These are phyloP conservation scores for Coemansia sp. DNA, from an alignment of 192 early-diverging fungal genomes.

Conservation along the genomic window DNA sequence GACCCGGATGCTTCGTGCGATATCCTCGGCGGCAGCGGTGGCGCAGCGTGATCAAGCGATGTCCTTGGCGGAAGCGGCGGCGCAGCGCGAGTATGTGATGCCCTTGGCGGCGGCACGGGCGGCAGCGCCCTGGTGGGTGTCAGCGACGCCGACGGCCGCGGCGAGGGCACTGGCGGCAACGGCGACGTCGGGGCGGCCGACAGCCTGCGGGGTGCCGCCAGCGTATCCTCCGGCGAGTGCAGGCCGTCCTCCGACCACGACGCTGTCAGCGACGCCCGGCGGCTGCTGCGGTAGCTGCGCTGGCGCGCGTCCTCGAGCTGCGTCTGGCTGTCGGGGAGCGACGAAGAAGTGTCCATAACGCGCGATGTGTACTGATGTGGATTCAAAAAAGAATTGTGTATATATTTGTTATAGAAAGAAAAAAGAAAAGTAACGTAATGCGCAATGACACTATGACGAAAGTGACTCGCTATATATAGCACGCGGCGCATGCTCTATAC, in stretches of 20 bases:
- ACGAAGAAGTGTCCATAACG: background rate
- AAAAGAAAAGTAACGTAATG: background rate
- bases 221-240: background rate
- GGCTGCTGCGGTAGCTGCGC: slow-evolving; percentile 16
- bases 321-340: background rate
- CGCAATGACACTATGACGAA: too few species aligned
- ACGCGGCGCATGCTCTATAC: too few species aligned
- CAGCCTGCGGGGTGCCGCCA: background rate
- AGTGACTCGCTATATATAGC: too few species aligned
- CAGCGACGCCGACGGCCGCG: background rate
- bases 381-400: too few species aligned
- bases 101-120: background rate
- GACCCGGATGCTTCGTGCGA: too few species aligned
- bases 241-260: slow-evolving; percentile 23
- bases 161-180: slow-evolving; percentile 20
- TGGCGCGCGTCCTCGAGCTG: slow-evolving; percentile 15
- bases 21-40: background rate
- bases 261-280: slow-evolving; percentile 24
- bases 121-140: background rate
- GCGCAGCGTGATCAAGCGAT: background rate
- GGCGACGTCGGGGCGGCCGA: slow-evolving; percentile 17
- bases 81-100: background rate
- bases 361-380: too few species aligned
- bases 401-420: background rate
- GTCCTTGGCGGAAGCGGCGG: background rate